Evolutionary conservation across 805 yeast genomes (phyloP), one percentile per base, ranked within the genome.

Genomic region (Spathaspora girioi): DNA sequence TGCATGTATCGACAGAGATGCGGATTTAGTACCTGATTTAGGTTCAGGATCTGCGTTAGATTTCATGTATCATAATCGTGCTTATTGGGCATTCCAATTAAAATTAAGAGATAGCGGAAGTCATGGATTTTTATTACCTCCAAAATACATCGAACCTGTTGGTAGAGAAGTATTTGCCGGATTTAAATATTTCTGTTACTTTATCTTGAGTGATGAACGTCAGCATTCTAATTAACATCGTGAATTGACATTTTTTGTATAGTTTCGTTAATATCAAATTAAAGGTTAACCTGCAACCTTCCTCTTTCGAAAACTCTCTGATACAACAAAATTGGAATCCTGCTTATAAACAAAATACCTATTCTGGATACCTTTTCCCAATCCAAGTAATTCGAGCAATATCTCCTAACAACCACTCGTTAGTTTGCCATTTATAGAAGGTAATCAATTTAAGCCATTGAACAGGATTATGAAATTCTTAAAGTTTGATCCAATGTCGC

Each of bases 41-140:
- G 94, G 94, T 2, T 78, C 91, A 5, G 96, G 96, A 2, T 80
- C 89, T 2, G 86, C 89, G 1, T 72, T 89, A 59, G 96, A 89
- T 61, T 89, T 77, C 63, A 86, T 89, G 93, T 89, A 89, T 62
- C 90, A 87, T 66, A 81, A 84, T 60, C 79, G 84, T 53, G 94
- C 94, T 0, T 81, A 76, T 59, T 88, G 92, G 91, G 96, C 96
- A 0, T 86, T 84, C 67, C 96, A 88, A 60, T 70, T 90, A 52
- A 88, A 89, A 67, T 71, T 90, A 50, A 77, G 96, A 60, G 96
- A 89, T 62, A 80, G 86, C 17, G 96, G 96, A 0, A 77, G 81
- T 46, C 92, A 87, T 61, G 97, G 97, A 0, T 90, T 89, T 62
- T 73, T 90, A 56, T 71, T 89, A 42, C 96, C 97, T 6, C 60